Conservation (phyloP, 2,329 filamentous ascomycete species). For the Xylaria sp. region DNA sequence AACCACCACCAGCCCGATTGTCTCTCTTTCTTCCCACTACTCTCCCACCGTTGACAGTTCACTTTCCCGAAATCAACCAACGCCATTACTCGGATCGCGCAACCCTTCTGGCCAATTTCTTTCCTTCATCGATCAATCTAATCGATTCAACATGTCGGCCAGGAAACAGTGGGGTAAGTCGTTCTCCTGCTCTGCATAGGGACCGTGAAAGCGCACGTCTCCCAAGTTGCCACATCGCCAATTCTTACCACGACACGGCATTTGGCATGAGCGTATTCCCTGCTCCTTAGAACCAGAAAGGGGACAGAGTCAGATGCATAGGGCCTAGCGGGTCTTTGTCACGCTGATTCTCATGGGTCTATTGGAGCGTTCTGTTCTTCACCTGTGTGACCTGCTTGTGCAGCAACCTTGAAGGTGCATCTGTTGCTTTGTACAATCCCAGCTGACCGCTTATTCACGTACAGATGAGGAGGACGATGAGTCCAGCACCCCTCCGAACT, state of each 20-base stretch:
- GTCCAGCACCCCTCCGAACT: slow-evolving; percentile 40
- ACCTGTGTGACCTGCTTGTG: slow-evolving; percentile 20
- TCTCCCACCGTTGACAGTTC: background rate
- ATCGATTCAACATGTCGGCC: slow-evolving; percentile 38
- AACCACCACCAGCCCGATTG: slow-evolving; percentile 2
- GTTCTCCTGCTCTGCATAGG: slow-evolving; percentile 18
- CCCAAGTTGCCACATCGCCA: slow-evolving; percentile 23
- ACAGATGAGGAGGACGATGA: slow-evolving; percentile 44
- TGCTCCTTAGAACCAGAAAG: slow-evolving; percentile 6
- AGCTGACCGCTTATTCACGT: slow-evolving; percentile 28
- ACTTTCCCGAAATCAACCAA: slow-evolving; percentile 9
- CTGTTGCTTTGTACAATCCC: slow-evolving; percentile 14
- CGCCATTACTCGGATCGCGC: slow-evolving; percentile 1
- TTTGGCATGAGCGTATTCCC: slow-evolving; percentile 8
- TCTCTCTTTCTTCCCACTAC: slow-evolving; percentile 4
- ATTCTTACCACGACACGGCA: slow-evolving; percentile 14
- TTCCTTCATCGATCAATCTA: background rate
- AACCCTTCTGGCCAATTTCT: background rate
- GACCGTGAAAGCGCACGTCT: slow-evolving; percentile 18
- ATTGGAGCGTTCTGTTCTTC: slow-evolving; percentile 16
- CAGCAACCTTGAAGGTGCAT: slow-evolving; percentile 12
- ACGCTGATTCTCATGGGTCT: slow-evolving; percentile 13
- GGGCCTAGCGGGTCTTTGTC: slow-evolving; percentile 16
- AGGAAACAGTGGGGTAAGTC: slow-evolving; percentile 46
- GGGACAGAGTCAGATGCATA: slow-evolving; percentile 14